These are phyloP conservation scores for Madurella mycetomatis DNA, from an alignment of 2,329 filamentous ascomycete genomes.

Conservation along the genomic window DNA sequence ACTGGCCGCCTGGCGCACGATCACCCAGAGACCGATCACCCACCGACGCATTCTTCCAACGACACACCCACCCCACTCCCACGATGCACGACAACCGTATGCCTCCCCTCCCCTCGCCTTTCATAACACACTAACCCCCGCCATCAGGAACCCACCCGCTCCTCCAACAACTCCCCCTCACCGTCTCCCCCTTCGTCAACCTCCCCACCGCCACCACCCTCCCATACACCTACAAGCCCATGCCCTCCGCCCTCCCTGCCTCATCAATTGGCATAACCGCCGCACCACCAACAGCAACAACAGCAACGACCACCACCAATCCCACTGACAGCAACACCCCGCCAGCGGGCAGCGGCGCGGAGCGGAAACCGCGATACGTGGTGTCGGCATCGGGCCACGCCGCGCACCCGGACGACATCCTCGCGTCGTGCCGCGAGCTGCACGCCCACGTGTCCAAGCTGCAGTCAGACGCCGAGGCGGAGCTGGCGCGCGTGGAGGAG, in stretches of 20 bases:
- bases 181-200: constrained; percentile 89
- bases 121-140: constrained; percentile 6
- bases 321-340: constrained; percentile 30
- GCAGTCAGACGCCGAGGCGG: constrained; percentile 61
- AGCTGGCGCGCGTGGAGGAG: constrained; percentile 67
- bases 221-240: constrained; percentile 89
- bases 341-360: no score
- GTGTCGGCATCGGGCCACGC: constrained; percentile 73
- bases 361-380: constrained; percentile 62
- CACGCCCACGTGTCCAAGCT: constrained; percentile 69
- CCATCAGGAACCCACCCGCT: constrained; percentile 70
- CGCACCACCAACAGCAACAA: constrained; percentile 25
- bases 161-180: constrained; percentile 86
- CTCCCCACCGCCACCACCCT: constrained; percentile 86
- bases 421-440: constrained; percentile 73
- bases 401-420: constrained; percentile 82
- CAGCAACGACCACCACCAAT: constrained; percentile 26
- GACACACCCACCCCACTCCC: background rate
- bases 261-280: constrained; percentile 55
- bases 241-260: constrained; percentile 80
- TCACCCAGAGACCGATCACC: background rate
- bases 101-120: constrained; percentile 2
- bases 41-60: background rate
- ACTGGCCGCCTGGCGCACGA: no score
- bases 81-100: constrained; percentile 38